A percentile compares a stretch with the other conserved stretches of the same genome.
Conservation (phyloP, 805 yeast species). For the Wickerhamiella shivajii region DNA sequence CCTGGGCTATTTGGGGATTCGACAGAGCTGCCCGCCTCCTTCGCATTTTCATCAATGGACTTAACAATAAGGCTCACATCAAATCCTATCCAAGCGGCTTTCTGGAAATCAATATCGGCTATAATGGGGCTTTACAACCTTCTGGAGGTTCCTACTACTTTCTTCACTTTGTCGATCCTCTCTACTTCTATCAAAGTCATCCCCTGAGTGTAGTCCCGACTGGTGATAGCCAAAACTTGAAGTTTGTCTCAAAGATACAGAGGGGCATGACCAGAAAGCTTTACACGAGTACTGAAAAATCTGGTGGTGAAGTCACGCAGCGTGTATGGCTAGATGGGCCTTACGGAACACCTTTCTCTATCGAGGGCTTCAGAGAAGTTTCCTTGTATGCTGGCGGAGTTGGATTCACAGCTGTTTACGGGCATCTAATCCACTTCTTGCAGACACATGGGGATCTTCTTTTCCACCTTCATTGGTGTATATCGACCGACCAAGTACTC, state of each 20-base stretch:
- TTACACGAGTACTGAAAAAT: slow-evolving; percentile 26
- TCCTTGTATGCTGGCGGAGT: slow-evolving; percentile 42
- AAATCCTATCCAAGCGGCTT: slow-evolving; percentile 8
- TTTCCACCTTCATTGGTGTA: slow-evolving; percentile 44
- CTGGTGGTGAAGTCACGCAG: slow-evolving; percentile 21
- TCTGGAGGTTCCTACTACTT: slow-evolving; percentile 44
- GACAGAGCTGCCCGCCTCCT: slow-evolving; percentile 47
- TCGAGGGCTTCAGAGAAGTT: slow-evolving; percentile 27
- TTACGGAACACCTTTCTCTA: slow-evolving; percentile 34
- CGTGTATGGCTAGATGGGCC: slow-evolving; percentile 45
- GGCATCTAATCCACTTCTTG: slow-evolving; percentile 28
- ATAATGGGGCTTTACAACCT: slow-evolving; percentile 35
- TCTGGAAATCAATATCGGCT: slow-evolving; percentile 18
- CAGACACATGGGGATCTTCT: slow-evolving; percentile 7
- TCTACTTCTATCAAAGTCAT: slow-evolving; percentile 51
- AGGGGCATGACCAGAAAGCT: slow-evolving; percentile 36
- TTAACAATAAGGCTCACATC: slow-evolving; percentile 17
- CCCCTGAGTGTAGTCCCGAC: slow-evolving; percentile 38
- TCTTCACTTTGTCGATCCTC: slow-evolving; percentile 27
- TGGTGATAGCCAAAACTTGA: slow-evolving; percentile 13
- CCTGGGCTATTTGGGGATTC: slow-evolving; percentile 54
- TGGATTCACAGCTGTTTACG: slow-evolving; percentile 41
- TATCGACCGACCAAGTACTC: slow-evolving; percentile 38
- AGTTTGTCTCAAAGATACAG: slow-evolving; percentile 23
- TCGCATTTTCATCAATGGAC: slow-evolving; percentile 42